phyloP scores from a whole-genome alignment of 2,329 filamentous ascomycete genomes.

The Mollisiaceae sp. region DNA sequence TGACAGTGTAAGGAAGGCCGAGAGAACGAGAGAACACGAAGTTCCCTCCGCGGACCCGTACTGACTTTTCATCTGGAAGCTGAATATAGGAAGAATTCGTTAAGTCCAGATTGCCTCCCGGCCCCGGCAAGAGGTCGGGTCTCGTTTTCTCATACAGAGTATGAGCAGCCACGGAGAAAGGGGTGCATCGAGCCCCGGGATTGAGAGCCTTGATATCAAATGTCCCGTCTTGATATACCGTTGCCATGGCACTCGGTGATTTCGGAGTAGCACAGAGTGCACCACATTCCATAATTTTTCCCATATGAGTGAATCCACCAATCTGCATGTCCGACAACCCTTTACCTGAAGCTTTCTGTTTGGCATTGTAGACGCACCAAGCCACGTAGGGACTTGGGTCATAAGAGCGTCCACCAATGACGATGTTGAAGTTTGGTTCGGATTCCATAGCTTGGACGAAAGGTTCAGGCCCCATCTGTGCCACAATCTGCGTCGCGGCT shows the following conservation, averaged over 20 bases:
- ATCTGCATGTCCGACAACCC: neutral
- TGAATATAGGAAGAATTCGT: constrained; percentile 49
- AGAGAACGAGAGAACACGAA: constrained; percentile 43
- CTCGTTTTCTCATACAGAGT: constrained; percentile 60
- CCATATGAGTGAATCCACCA: constrained; percentile 55
- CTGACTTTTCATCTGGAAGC: constrained; percentile 46
- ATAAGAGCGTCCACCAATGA: constrained; percentile 45
- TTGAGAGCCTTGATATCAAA: constrained; percentile 43
- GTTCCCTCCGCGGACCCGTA: constrained; percentile 48
- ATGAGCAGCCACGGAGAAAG: constrained; percentile 56
- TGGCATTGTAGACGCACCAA: constrained; percentile 44
- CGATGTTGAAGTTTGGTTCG: constrained; percentile 49
- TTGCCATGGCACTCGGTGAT: constrained; percentile 42
- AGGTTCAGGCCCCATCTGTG: constrained; percentile 54
- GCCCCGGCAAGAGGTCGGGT: constrained; percentile 55
- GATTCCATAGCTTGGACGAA: constrained; percentile 49
- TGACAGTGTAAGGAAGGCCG: constrained; percentile 49
- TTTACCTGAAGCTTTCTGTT: neutral
- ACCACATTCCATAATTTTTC: constrained; percentile 61
- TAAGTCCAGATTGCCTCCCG: constrained; percentile 54
- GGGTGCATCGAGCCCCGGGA: constrained; percentile 50
- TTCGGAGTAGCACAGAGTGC: constrained; percentile 49
- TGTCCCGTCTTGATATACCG: constrained; percentile 35
- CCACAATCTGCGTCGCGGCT: constrained; percentile 46
- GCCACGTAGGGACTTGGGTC: constrained; percentile 49